A percentile compares a stretch with the other conserved stretches of the same genome.
Conservation (phyloP, 176 grass and related monocot species). For the Secale cereale region DNA sequence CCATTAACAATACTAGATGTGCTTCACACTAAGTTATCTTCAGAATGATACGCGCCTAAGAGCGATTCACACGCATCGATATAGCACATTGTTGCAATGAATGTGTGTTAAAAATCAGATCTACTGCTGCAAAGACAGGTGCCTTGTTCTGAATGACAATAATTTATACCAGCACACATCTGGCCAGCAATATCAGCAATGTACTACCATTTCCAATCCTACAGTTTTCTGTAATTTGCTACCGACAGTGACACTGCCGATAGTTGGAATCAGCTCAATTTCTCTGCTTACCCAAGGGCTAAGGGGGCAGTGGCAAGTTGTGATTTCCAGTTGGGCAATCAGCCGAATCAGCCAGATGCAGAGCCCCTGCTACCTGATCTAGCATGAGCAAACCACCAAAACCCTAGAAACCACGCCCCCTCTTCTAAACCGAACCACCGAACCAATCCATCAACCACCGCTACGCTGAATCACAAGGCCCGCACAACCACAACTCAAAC, state of each 20-base stretch:
- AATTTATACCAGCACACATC: neutral
- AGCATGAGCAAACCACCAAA: neutral
- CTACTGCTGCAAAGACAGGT: neutral
- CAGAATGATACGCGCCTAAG: neutral
- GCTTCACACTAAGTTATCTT: neutral
- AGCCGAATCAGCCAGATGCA: neutral
- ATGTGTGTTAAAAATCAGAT: neutral
- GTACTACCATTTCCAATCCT: neutral
- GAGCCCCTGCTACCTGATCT: neutral
- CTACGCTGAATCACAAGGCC: neutral
- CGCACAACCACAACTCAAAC: neutral
- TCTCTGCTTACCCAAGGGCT: neutral
- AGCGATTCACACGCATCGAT: neutral
- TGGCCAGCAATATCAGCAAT: slow-evolving; percentile 1
- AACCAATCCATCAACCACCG: neutral
- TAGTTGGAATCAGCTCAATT: neutral
- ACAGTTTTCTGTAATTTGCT: neutral
- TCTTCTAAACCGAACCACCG: neutral
- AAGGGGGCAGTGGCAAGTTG: neutral
- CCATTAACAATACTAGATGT: neutral
- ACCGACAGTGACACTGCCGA: neutral
- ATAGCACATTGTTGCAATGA: neutral
- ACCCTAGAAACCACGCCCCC: neutral
- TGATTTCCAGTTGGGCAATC: neutral
- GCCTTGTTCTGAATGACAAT: neutral